These are phyloP conservation scores for Ustilago crameri DNA, from an alignment of 1,284 basidiomycete genomes.

Conservation along the genomic window DNA sequence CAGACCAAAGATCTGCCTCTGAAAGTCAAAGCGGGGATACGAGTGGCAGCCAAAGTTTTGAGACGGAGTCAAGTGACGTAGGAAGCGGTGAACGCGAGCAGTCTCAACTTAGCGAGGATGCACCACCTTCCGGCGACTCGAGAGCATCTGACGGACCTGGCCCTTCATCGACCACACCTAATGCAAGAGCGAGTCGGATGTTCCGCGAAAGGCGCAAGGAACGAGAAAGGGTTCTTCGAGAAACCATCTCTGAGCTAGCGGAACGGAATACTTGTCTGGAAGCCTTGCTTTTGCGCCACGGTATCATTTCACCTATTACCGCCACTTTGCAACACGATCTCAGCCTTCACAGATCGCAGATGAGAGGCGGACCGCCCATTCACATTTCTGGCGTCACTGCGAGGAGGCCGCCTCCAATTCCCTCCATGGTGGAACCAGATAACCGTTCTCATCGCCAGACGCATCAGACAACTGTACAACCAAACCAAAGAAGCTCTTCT, in stretches of 20 bases:
- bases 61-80: slow-evolving; percentile 1
- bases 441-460: background rate
- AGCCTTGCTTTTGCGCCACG: slow-evolving; percentile 15
- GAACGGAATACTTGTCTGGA: slow-evolving; percentile 31
- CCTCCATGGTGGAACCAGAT: background rate
- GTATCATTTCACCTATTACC: slow-evolving; percentile 13
- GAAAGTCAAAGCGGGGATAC: slow-evolving; percentile 4
- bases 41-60: slow-evolving; percentile 5
- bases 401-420: background rate
- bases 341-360: slow-evolving; percentile 20
- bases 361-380: slow-evolving; percentile 28
- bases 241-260: slow-evolving; percentile 24
- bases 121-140: background rate
- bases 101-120: background rate
- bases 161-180: slow-evolving; percentile 7
- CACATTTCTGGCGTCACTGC: slow-evolving; percentile 29
- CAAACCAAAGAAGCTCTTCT: background rate
- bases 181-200: slow-evolving; percentile 29
- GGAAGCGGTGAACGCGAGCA: background rate
- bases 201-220: slow-evolving; percentile 42
- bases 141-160: background rate
- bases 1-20: background rate
- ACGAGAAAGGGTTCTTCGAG: slow-evolving; percentile 27
- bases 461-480: background rate
- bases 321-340: slow-evolving; percentile 23